These are phyloP conservation scores for Saccharomyces paradoxus DNA, from an alignment of 805 yeast genomes.

Conservation along the genomic window DNA sequence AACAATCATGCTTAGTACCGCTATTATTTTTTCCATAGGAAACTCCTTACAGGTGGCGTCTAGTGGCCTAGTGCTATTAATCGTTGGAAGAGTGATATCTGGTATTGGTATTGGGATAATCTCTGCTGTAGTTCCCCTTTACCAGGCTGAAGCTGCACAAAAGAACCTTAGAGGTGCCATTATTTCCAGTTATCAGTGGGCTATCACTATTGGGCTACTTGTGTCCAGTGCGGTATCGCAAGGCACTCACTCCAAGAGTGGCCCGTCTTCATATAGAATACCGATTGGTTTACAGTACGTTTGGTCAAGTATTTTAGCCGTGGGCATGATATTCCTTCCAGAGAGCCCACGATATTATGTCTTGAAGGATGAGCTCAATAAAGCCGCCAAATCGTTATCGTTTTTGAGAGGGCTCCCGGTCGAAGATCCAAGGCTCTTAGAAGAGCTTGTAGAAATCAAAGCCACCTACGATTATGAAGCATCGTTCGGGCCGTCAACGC, in stretches of 20 bases:
- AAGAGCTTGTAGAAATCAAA: conserved; percentile 65
- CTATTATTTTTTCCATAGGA: conserved; percentile 46
- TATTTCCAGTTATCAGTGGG: conserved; percentile 69
- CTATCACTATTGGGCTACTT: conserved; percentile 62
- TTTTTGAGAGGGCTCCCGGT: conserved; percentile 61
- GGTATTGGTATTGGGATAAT: conserved; percentile 70
- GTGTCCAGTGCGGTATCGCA: conserved; percentile 73
- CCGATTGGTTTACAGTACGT: conserved; percentile 72
- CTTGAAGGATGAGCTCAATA: conserved; percentile 56
- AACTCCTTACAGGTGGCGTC: conserved; percentile 42
- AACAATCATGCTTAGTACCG: conserved; percentile 40
- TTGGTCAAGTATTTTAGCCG: conserved; percentile 55
- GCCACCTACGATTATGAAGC: conserved; percentile 66
- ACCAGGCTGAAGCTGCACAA: conserved; percentile 76
- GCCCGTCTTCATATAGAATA: conserved; percentile 56
- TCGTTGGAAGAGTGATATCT: conserved; percentile 64
- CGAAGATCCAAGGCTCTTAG: conserved; percentile 55
- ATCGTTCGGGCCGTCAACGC: conserved; percentile 43
- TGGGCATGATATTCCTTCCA: conserved; percentile 70
- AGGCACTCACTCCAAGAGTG: conserved; percentile 51
- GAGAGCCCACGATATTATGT: conserved; percentile 85
- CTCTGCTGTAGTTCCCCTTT: conserved; percentile 65
- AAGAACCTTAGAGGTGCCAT: conserved; percentile 71
- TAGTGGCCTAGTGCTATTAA: conserved; percentile 40
- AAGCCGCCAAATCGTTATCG: conserved; percentile 60